Conservation (phyloP, 2,329 filamentous ascomycete genomes). For the Karstenula rhodostoma region DNA sequence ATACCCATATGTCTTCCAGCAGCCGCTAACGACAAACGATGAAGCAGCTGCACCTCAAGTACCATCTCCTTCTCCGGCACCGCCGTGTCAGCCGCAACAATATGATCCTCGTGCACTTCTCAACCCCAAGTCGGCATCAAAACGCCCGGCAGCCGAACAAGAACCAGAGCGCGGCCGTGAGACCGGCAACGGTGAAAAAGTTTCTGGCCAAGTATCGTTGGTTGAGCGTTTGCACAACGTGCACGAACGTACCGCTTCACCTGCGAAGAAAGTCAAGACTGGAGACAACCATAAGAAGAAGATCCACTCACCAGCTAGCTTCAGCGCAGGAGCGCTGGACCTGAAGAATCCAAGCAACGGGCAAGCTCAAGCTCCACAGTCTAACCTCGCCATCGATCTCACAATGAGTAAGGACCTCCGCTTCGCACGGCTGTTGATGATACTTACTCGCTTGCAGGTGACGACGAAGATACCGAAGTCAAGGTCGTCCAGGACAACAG, state of each 20-base stretch:
- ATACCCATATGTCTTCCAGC: neutral
- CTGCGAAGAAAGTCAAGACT: constrained; percentile 51
- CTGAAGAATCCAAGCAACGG: constrained; percentile 44
- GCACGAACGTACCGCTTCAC: constrained; percentile 68
- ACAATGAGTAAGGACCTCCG: constrained; percentile 41
- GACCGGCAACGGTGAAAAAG: constrained; percentile 24
- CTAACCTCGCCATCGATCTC: constrained; percentile 37
- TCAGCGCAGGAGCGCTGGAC: constrained; percentile 51
- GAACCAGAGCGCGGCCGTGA: constrained; percentile 34
- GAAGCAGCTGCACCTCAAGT: neutral
- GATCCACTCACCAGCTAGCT: constrained; percentile 26
- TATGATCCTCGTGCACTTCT: constrained; percentile 45
- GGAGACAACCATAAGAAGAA: constrained; percentile 29
- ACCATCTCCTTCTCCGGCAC: constrained; percentile 11
- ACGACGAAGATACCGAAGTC: constrained; percentile 68
- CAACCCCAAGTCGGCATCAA: constrained; percentile 42
- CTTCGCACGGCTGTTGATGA: neutral
- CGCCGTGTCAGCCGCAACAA: constrained; percentile 18
- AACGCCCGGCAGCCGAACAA: constrained; percentile 39
- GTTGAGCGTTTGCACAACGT: constrained; percentile 81
- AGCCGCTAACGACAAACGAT: constrained; percentile 1
- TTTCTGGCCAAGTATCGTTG: constrained; percentile 63
- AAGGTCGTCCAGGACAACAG: constrained; percentile 66
- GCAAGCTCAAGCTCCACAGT: constrained; percentile 9
- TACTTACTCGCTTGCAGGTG: constrained; percentile 43